Evolutionary conservation across 2,329 filamentous ascomycete genomes (phyloP), one percentile per base, ranked within the genome.

Genomic region (Colletotrichum liriopes): DNA sequence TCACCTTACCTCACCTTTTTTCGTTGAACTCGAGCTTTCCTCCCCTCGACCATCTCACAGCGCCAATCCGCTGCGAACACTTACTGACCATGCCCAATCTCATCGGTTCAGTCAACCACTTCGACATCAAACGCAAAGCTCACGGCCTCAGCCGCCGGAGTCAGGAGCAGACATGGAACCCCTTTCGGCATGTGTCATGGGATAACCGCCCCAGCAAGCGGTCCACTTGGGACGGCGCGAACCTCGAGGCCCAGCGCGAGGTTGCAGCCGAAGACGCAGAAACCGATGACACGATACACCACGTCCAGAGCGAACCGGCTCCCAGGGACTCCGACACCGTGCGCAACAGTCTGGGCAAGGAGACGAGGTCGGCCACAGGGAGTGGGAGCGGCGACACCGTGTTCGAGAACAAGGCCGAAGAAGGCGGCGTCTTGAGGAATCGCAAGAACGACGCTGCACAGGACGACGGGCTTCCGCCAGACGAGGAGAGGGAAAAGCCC

Each of bases 61-160:
- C 62, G 58, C 16, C 11, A 32, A 35, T 1, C 20, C 65, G 59
- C 51, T 29, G 43, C 35, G 5, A 41, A 58, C 14, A 47, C 5
- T 70, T 62, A 35, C 70, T 72, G 62, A 72, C 54, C 32, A 72
- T 72, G 70, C 65, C 69, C 43, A 20, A 59, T 39, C 35, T 65
- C 47, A 26, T 60, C 59, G 70, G 70, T 45, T 73, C 78, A 87
- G 86, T 86, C 81, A 87, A 88, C 74, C 78, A 81, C 52, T 84
- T 81, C 75, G 80, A 79, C 64, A 82, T 84, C 73, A 87, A 84
- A 80, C 81, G 82, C 71, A 78, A 81, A 69, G 86, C 86, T 71
- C 84, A 85, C 71, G 79, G 74, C 29, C 76, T 86, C 54, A 84
- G 84, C 62, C 83, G 85, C 67, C 78, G 81, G 45, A 79, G 80